These are phyloP conservation scores for Chrysoporthe deuterocubensis DNA, from an alignment of 2,329 filamentous ascomycete genomes.

Conservation along the genomic window DNA sequence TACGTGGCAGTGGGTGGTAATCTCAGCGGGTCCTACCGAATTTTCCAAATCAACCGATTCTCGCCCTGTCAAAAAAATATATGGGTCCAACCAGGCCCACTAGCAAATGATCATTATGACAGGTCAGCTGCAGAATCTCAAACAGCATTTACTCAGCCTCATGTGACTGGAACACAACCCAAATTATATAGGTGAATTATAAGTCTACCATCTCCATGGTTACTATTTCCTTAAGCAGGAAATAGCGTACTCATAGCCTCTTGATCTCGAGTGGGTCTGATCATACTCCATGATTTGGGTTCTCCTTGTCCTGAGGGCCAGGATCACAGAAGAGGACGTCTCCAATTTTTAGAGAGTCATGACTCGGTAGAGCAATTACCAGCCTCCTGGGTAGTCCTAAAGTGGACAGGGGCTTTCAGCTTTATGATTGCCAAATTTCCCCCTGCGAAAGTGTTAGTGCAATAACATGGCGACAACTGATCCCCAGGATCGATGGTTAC, in stretches of 20 bases:
- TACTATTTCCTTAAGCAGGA: neutral
- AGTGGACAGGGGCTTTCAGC: no score
- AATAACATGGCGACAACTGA: neutral
- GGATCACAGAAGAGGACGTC: neutral
- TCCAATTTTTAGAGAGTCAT: neutral
- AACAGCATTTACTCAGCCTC: neutral
- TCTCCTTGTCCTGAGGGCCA: neutral
- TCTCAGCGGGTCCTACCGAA: constrained; percentile 1
- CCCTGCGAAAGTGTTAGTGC: neutral
- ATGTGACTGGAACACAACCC: neutral
- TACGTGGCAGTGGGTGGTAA: constrained; percentile 2
- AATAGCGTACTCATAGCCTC: neutral
- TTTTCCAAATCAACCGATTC: constrained; percentile 1
- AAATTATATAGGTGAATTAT: neutral
- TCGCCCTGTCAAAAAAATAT: neutral
- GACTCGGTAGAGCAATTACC: neutral
- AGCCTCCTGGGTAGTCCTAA: neutral
- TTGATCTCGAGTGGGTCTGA: neutral
- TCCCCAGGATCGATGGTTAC: neutral
- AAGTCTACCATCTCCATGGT: neutral
- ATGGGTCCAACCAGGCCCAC: neutral
- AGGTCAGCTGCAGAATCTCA: neutral
- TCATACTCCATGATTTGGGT: neutral
- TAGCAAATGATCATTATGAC: neutral
- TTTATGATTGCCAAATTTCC: neutral